phyloP scores from a whole-genome alignment of 179 eudicot species.

The Silene vulgaris region DNA sequence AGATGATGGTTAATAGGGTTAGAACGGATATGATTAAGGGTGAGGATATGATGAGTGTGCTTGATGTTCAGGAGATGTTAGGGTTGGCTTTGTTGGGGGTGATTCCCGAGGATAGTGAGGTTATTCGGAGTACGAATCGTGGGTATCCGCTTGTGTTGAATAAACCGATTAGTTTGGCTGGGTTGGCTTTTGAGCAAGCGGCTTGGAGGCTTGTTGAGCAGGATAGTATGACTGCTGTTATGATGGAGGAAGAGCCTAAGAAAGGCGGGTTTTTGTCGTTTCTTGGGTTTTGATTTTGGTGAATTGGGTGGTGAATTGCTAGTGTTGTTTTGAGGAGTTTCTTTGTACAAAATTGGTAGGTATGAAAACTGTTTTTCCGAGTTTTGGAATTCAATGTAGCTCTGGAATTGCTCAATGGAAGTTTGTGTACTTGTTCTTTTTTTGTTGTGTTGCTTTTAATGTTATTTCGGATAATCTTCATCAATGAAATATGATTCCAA shows the following conservation, averaged over 20 bases:
- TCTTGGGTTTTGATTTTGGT: slow-evolving; percentile 54
- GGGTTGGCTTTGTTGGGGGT: slow-evolving; percentile 86
- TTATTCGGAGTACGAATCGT: slow-evolving; percentile 87
- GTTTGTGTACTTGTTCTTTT: too few relatives aligned
- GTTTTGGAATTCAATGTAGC: slow-evolving; percentile 17
- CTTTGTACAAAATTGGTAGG: slow-evolving; percentile 31
- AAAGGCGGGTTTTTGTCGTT: slow-evolving; percentile 87
- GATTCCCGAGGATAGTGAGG: slow-evolving; percentile 94
- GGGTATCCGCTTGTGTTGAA: slow-evolving; percentile 91
- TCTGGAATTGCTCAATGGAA: slow-evolving; percentile 8
- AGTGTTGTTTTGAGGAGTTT: slow-evolving; percentile 6
- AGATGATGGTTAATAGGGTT: slow-evolving; percentile 94
- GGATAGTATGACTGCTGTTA: slow-evolving; percentile 95
- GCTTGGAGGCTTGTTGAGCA: slow-evolving; percentile 97
- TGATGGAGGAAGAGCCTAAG: slow-evolving; percentile 96
- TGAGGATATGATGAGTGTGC: slow-evolving; percentile 98
- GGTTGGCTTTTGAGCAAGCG: slow-evolving; percentile 95
- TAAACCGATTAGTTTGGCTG: slow-evolving; percentile 88
- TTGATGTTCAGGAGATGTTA: slow-evolving; percentile 96
- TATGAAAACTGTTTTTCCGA: slow-evolving; percentile 16
- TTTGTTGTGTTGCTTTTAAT: slow-evolving; percentile 8
- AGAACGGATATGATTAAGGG: slow-evolving; percentile 90
- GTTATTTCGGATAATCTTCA: not conserved
- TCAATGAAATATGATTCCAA: not conserved
- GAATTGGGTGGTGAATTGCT: not conserved